Percentiles rank a stretch among this genome's conserved stretches.
These are phyloP conservation scores for Alternaria dauci DNA, from an alignment of 2,329 filamentous ascomycete species.

Conservation along the genomic window DNA sequence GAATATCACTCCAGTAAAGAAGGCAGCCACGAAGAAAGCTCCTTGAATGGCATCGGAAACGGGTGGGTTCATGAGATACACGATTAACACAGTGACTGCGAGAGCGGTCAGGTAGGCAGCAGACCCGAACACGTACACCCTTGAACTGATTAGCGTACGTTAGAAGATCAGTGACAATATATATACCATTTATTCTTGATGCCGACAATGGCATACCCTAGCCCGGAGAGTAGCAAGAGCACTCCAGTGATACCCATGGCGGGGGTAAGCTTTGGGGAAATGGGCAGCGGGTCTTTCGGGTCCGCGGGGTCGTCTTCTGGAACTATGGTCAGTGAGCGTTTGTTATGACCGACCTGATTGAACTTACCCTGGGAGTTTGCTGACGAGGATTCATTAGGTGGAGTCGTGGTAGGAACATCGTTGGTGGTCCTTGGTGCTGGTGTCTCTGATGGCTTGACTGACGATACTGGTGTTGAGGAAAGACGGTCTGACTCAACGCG, in stretches of 20 bases:
- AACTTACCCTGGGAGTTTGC: conserved; percentile 30
- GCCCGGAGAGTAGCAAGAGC: conserved; percentile 77
- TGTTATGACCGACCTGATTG: background rate
- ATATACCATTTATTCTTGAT: conserved; percentile 76
- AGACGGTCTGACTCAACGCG: conserved; percentile 20
- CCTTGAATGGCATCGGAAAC: conserved; percentile 80
- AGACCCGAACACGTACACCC: conserved; percentile 71
- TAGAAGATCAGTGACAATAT: background rate
- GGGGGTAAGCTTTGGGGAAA: conserved; percentile 78
- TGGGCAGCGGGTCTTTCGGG: conserved; percentile 64
- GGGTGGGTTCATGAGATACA: conserved; percentile 87
- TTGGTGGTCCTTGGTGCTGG: conserved; percentile 20
- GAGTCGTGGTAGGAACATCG: conserved; percentile 28
- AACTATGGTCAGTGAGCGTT: background rate
- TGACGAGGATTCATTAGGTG: conserved; percentile 27
- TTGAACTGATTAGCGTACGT: conserved; percentile 29
- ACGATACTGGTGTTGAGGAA: conserved; percentile 22
- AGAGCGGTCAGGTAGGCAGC: conserved; percentile 76
- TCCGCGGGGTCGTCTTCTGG: conserved; percentile 24
- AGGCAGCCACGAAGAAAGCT: conserved; percentile 81
- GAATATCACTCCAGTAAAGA: conserved; percentile 75
- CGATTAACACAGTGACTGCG: conserved; percentile 79
- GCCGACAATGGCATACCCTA: conserved; percentile 76
- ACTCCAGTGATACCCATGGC: conserved; percentile 81
- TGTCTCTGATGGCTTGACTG: conserved; percentile 21